phyloP scores from a whole-genome alignment of 768 basidiomycete species.

The Mycena crocata region DNA sequence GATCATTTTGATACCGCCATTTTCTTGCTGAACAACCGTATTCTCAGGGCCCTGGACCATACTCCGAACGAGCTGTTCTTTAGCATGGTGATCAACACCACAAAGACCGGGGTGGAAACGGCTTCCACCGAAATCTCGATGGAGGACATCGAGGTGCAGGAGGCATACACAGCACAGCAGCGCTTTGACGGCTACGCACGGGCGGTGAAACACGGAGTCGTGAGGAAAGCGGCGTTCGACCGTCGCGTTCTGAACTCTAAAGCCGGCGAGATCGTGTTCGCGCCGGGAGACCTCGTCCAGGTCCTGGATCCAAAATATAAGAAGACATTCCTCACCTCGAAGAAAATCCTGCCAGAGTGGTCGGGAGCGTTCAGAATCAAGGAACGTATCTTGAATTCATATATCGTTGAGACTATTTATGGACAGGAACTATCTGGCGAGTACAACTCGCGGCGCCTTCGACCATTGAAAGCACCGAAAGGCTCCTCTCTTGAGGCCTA shows the following conservation, averaged over 20 bases:
- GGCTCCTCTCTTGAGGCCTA: slow-evolving; percentile 2
- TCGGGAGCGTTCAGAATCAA: slow-evolving; percentile 13
- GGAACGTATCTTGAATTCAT: slow-evolving; percentile 9
- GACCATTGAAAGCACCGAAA: neutral
- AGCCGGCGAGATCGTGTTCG: slow-evolving; percentile 32
- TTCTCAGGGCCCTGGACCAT: slow-evolving; percentile 37
- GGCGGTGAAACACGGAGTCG: slow-evolving; percentile 35
- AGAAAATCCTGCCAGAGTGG: slow-evolving; percentile 13
- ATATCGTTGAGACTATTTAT: slow-evolving; percentile 17
- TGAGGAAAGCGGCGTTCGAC: slow-evolving; percentile 21
- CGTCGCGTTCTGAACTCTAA: neutral
- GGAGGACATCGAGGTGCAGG: slow-evolving; percentile 34
- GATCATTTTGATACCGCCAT: slow-evolving; percentile 34
- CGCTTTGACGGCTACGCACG: slow-evolving; percentile 42
- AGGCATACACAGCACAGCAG: slow-evolving; percentile 44
- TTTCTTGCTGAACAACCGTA: slow-evolving; percentile 35
- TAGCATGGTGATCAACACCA: slow-evolving; percentile 44
- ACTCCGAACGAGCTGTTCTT: slow-evolving; percentile 49
- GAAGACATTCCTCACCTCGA: slow-evolving; percentile 15
- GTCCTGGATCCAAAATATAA: slow-evolving; percentile 5
- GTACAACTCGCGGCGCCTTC: slow-evolving; percentile 4
- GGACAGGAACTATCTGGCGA: slow-evolving; percentile 4
- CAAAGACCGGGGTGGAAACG: slow-evolving; percentile 16
- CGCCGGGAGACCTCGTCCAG: slow-evolving; percentile 40
- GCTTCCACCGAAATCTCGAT: neutral